Evolutionary conservation across 1,284 basidiomycete genomes (phyloP).

Genomic region (Trichosporon sp.): DNA sequence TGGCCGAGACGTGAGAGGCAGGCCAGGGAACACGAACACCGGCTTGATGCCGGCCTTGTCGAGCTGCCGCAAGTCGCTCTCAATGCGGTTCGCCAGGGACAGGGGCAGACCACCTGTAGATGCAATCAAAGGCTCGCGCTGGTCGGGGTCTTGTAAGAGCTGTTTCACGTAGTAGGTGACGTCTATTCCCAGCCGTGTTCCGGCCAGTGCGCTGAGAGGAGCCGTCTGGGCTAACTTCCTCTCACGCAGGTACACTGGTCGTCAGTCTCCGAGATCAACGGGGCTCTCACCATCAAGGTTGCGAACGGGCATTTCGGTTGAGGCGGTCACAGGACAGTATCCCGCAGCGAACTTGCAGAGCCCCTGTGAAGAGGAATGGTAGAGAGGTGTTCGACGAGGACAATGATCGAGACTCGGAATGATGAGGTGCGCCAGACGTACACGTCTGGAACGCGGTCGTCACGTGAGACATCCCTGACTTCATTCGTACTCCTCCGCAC

Average conservation of each 20-base stretch:
- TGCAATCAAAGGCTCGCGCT: constrained; percentile 81
- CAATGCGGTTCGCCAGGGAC: constrained; percentile 76
- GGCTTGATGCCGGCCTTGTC: constrained; percentile 92
- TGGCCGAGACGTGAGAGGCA: constrained; percentile 54
- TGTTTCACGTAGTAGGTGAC: constrained; percentile 81
- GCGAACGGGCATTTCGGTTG: constrained; percentile 32
- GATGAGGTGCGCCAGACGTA: not conserved
- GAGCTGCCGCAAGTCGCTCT: constrained; percentile 80
- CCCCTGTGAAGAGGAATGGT: not conserved
- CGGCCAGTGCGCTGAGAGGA: constrained; percentile 74
- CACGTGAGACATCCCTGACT: not conserved
- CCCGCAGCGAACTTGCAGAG: not conserved
- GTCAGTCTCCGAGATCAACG: not conserved
- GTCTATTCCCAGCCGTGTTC: constrained; percentile 95
- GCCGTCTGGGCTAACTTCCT: constrained; percentile 79
- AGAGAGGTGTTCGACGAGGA: not conserved
- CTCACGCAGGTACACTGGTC: constrained; percentile 70
- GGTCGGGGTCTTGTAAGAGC: constrained; percentile 67
- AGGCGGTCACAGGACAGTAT: not conserved
- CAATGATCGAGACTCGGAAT: not conserved
- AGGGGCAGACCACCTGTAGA: constrained; percentile 91
- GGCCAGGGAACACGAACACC: constrained; percentile 91
- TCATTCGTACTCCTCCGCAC: not conserved
- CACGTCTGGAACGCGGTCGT: constrained; percentile 2
- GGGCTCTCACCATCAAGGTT: constrained; percentile 37